Percentiles rank a stretch among this genome's conserved stretches.
Evolutionary conservation across 192 early-diverging fungal species (phyloP).

Genomic region (Umbelopsis sp.): DNA sequence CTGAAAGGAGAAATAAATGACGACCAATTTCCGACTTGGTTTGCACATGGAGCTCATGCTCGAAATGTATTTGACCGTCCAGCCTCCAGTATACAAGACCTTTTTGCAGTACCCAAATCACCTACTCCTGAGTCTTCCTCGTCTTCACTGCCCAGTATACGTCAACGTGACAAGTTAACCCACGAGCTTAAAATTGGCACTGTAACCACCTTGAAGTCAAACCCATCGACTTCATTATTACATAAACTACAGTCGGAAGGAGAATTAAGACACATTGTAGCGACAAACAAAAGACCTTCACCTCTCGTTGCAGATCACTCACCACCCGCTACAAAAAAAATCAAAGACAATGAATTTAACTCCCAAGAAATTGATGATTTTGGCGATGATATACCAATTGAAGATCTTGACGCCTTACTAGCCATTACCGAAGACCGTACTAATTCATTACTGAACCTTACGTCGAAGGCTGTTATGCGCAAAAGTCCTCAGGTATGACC

Average conservation of each 20-base stretch:
- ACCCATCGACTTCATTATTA: background rate
- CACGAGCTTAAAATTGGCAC: background rate
- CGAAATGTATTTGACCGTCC: background rate
- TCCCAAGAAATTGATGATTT: slow-evolving; percentile 14
- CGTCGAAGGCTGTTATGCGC: too few species aligned
- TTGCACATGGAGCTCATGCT: background rate
- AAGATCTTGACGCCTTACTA: slow-evolving; percentile 15
- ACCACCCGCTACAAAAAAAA: background rate
- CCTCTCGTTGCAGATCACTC: background rate
- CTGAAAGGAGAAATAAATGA: background rate
- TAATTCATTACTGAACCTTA: too few species aligned
- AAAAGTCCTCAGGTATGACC: background rate
- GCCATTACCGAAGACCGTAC: background rate
- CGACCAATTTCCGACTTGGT: background rate
- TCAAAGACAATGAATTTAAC: background rate
- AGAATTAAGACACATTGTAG: background rate
- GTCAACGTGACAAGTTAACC: background rate
- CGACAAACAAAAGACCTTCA: background rate
- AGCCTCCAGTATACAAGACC: background rate
- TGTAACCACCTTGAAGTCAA: background rate
- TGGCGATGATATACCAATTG: slow-evolving; percentile 31
- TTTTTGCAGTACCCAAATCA: background rate
- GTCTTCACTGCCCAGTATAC: background rate
- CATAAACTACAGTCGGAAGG: background rate
- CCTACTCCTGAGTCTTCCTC: background rate